Conservation (phyloP, 257 asterid genomes). For the Fraxinus americana region DNA sequence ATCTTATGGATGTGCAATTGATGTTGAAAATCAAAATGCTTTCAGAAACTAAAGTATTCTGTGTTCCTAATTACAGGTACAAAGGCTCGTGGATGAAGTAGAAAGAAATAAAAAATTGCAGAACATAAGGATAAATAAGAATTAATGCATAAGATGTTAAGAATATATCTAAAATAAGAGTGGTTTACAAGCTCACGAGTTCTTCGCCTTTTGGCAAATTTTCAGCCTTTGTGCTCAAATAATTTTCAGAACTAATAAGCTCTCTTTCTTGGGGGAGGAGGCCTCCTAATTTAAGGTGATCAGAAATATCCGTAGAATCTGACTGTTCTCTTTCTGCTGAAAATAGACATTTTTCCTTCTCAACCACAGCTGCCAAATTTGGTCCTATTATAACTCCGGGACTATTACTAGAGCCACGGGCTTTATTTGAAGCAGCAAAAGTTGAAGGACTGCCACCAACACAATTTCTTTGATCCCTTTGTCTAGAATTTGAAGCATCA, state of each 20-base stretch:
- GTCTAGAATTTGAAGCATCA: constrained; percentile 35
- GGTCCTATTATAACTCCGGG: constrained; percentile 37
- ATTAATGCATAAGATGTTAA: constrained; percentile 3
- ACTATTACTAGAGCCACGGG: constrained; percentile 20
- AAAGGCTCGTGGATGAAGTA: not conserved
- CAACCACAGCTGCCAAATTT: constrained; percentile 27
- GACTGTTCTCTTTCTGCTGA: constrained; percentile 38
- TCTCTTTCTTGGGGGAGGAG: constrained; percentile 28
- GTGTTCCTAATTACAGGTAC: not conserved
- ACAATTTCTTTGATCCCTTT: constrained; percentile 25
- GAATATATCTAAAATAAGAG: constrained; percentile 22
- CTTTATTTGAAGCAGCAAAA: constrained; percentile 27
- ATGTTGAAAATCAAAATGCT: not conserved
- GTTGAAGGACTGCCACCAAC: constrained; percentile 20
- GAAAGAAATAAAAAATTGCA: not conserved
- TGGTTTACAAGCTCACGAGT: constrained; percentile 53
- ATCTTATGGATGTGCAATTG: not conserved
- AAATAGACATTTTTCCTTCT: constrained; percentile 33
- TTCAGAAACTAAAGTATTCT: not conserved
- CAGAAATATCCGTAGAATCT: constrained; percentile 35
- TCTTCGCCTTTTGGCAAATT: constrained; percentile 44
- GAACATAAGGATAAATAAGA: not conserved
- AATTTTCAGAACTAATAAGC: constrained; percentile 26
- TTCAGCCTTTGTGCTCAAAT: constrained; percentile 25
- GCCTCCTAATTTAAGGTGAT: constrained; percentile 39